Evolutionary conservation across 495 filamentous ascomycete genomes (phyloP), one percentile per base, ranked within the genome.

Genomic region (Penicillium nucicola): DNA sequence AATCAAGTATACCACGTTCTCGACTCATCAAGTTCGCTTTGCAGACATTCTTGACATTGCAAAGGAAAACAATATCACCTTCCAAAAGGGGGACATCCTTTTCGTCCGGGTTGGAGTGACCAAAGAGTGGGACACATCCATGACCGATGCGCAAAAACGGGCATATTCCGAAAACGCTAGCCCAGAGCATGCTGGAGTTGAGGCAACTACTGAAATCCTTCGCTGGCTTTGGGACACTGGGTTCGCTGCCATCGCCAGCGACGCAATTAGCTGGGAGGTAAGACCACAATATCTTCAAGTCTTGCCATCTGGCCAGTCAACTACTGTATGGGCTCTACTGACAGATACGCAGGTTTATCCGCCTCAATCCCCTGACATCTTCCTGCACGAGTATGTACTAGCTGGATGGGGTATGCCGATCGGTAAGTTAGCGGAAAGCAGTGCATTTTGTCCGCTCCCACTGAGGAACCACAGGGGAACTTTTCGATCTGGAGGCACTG

Each of bases 371-470:
- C 56, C 57, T n/a, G 58, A 67, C 38, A 23, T 71, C 4, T 64
- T 69, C 33, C 48, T 83, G 36, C 79, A 82, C 58, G 71, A 84
- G 47, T 78, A 74, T 61, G 56, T 81, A 2, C 65, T 84, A 10
- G 72, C 68, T 19, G 75, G 76, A 48, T 84, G 77, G 78, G 80
- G 81, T 2, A 67, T 75, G 60, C 80, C 80, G 11, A 78, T 84
- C 50, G 79, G 80, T 69, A 52, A 58, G 60, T 55, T 42, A 22
- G 15, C 30, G 11, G 20, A 19, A 17, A 11, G 15, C 14, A 32
- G 4, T 12, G 9, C 14, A 31, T 11, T 20, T 35, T 30, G 2
- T 33, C 10, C 13, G 25, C 14, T 14, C 11, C 15, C 34, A 42
- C 46, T 58, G 12, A 51, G 38, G n/a, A 50, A 33, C 9, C n/a